Evolutionary conservation across 2,329 filamentous ascomycete species (phyloP).

Genomic region (Penicillium sp.): DNA sequence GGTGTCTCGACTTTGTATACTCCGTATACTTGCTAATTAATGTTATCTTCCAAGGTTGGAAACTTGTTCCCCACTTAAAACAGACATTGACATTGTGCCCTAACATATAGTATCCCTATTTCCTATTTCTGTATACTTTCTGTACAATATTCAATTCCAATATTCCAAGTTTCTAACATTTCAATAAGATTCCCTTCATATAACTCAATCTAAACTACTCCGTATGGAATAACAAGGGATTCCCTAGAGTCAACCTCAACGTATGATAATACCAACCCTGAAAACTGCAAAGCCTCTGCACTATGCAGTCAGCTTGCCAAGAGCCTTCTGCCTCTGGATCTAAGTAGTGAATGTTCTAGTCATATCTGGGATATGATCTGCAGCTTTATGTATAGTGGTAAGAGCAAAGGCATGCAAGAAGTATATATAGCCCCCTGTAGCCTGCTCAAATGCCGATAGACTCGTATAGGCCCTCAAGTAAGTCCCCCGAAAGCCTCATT

Average conservation of each 20-base stretch:
- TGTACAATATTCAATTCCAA: background rate
- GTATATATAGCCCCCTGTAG: background rate
- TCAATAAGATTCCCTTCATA: background rate
- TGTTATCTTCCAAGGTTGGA: background rate
- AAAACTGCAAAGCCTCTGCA: conserved; percentile 11
- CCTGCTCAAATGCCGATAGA: background rate
- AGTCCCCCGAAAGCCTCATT: background rate
- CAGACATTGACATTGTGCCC: background rate
- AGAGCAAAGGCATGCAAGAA: background rate
- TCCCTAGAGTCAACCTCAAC: conserved; percentile 4
- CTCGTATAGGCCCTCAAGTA: background rate
- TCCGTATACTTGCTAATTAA: background rate
- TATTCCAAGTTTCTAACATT: background rate
- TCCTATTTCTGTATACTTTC: background rate
- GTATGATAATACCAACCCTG: conserved; percentile 8
- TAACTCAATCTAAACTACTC: background rate
- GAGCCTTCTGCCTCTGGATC: background rate
- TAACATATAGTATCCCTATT: background rate
- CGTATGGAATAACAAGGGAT: background rate
- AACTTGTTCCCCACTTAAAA: background rate
- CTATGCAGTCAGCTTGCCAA: conserved; percentile 20
- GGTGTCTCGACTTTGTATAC: background rate
- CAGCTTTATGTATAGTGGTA: conserved; percentile 2
- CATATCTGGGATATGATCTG: conserved; percentile 5
- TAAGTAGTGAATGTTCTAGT: background rate